Evolutionary conservation across 768 basidiomycete genomes (phyloP), one percentile per base, ranked within the genome.

Genomic region (Lepiota brunneoincarnata): DNA sequence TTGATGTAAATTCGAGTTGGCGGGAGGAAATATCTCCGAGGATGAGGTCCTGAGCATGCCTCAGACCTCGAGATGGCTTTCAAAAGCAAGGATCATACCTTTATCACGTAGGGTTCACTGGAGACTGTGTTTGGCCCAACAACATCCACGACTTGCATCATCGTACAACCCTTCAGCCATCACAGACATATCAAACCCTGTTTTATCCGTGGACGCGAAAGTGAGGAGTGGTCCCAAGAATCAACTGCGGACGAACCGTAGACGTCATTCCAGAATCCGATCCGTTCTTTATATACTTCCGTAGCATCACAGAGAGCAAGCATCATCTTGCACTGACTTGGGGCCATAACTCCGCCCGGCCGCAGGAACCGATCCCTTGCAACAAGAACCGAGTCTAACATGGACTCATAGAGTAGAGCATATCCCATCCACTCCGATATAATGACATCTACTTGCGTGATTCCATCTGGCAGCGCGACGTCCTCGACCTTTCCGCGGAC

Each of bases 351-450:
- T 1, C 95, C 93, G 4, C 70, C 80, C 0, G 86, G 81, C 44
- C 75, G 74, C 28, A 98, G 76, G 72, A 93, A 98, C 18, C 87
- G 80, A 67, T 98, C 93, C 15, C 96, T 80, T 0, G 96, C 96
- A 57, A 75, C 72, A 17, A 99, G 74, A 15, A 99, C 96, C 1
- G 94, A 96, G 68, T 98, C 96, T 31, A 98, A 81, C 96, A 99
- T 98, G 39, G 89, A 91, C 70, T 99, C 96, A 69, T 98, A 98
- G 18, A 98, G 79, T 20, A 93, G 74, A 1, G 86, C 87, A 63
- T 92, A 93, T 14, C 86, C 93, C 96, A 98, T 98, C 96, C 96
- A 98, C 69, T 99, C 96, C 3, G 93, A 95, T 47, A 98, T 76
- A 68, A 99, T 94, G 55, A 99, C 82, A 67, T 99, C 96, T 20